These are phyloP conservation scores for Chrysosporium queenslandicum DNA, from an alignment of 2,329 filamentous ascomycete species.

Conservation along the genomic window DNA sequence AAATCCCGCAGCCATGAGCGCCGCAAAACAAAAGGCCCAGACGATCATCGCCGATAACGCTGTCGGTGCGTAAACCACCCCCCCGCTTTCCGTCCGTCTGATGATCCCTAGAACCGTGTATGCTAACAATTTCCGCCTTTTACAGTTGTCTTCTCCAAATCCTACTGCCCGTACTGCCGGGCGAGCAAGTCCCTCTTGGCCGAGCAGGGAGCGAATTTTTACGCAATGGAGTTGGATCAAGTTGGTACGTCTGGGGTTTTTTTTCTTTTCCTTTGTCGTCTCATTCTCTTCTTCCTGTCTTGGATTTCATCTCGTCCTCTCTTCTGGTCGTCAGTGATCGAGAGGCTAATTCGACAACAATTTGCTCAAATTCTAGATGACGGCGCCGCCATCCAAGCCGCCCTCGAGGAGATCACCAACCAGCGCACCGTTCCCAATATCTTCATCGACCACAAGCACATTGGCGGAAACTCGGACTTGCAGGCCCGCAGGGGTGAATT, in stretches of 20 bases:
- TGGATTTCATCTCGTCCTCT: not conserved
- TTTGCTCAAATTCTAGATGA: constrained; percentile 51
- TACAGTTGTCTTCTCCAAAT: constrained; percentile 88
- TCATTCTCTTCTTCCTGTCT: not conserved
- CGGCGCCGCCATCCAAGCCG: constrained; percentile 70
- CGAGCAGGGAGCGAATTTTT: constrained; percentile 61
- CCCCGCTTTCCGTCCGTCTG: too few species aligned
- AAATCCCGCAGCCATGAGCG: constrained; percentile 62
- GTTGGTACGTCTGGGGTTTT: constrained; percentile 63
- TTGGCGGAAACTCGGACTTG: constrained; percentile 90
- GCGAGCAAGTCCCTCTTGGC: constrained; percentile 66
- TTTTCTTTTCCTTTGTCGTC: too few species aligned
- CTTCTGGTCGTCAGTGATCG: not conserved
- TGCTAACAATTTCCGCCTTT: not conserved
- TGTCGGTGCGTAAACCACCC: constrained; percentile 68
- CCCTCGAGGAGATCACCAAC: constrained; percentile 66
- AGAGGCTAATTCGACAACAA: not conserved
- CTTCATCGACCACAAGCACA: constrained; percentile 82
- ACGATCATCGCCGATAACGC: constrained; percentile 78
- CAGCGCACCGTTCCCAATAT: constrained; percentile 93
- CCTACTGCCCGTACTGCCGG: constrained; percentile 87
- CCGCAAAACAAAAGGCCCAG: constrained; percentile 74
- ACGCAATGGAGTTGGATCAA: constrained; percentile 72
- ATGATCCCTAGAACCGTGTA: too few species aligned
- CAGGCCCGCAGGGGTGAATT: constrained; percentile 58